Evolutionary conservation across 805 yeast species (phyloP).

Genomic region (Saccharomyces cerevisiae): DNA sequence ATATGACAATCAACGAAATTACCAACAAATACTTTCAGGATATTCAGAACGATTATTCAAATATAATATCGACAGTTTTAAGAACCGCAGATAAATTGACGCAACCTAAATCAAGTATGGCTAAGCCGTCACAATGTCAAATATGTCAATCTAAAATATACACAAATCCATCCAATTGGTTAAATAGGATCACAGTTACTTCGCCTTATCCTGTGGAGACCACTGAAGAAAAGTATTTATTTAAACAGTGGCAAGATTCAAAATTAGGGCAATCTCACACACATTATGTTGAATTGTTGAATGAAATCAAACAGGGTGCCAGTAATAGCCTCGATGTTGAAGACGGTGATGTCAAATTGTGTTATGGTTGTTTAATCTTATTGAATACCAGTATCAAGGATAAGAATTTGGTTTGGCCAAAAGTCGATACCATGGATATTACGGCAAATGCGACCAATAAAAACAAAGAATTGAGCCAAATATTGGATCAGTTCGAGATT

Average conservation of each 20-base stretch:
- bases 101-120: constrained; percentile 32
- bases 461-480: constrained; percentile 28
- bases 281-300: not conserved
- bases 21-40: constrained; percentile 61
- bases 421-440: not conserved
- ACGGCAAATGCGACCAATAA: constrained; percentile 13
- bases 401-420: constrained; percentile 35
- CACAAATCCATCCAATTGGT: constrained; percentile 57
- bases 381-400: constrained; percentile 36
- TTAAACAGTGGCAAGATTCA: constrained; percentile 28
- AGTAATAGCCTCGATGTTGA: constrained; percentile 5
- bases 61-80: constrained; percentile 86
- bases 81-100: constrained; percentile 76
- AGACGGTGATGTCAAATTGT: constrained; percentile 33
- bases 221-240: constrained; percentile 35
- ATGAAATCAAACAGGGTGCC: constrained; percentile 12
- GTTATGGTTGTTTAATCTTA: constrained; percentile 72
- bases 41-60: constrained; percentile 73
- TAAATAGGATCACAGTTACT: constrained; percentile 56
- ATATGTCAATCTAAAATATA: constrained; percentile 51
- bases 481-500: constrained; percentile 43
- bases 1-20: constrained; percentile 75
- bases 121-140: constrained; percentile 34
- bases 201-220: constrained; percentile 42
- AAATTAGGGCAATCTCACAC: constrained; percentile 11